Base-by-base conservation (phyloP, 2,329 filamentous ascomycete genomes). In the Bipolaris sorokiniana region DNA sequence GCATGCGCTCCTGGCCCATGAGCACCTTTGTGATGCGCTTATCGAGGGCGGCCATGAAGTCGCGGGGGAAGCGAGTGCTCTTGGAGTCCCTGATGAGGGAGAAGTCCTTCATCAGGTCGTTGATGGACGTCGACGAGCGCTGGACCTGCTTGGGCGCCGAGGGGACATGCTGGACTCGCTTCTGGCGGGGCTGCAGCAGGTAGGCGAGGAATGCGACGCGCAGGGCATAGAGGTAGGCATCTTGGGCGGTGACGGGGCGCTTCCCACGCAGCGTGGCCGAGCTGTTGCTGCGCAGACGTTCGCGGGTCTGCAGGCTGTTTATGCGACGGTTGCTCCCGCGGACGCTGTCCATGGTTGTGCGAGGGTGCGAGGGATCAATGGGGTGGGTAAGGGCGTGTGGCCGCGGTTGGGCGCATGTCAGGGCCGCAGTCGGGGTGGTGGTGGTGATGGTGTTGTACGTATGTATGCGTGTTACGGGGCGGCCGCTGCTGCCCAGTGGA, bases 201-300 rank as follows among this genome's bases (percentile, higher is more conserved):
- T 99, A 96, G 77, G 94, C 85, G 56, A 99, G 89, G 78, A 92
- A 97, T 66, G 94, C 94, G 66, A 91, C 88, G 61, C 95, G 90
- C 52, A 99, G 86, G 68, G 93, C 92, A 79, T 92, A 97, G 62
- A 88, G 90, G 79, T 96, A 97, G 73, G 92, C 93, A 78, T 97
- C 92, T 68, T 96, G 90, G 75, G 82, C 72, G 60, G 73, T 71
- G 54, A 82, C 74, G 54, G 71, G 65, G 53, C 71, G 75, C 59
- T 76, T 77, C 57, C 68, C 69, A 53, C 74, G 72, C 7, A 61
- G 56, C 50, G 73, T 74, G 45, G 74, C 77, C 54, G 71, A 73
- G 64, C 65, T 59, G 48, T 73, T 67, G 42, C 78, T 78, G 64
- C 77, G 74, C 41, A 77, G 71, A 48, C 76, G 69, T 38, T 79